Evolutionary conservation across 495 filamentous ascomycete genomes (phyloP), one percentile per base, ranked within the genome.

Genomic region (Baudoinia panamericana): DNA sequence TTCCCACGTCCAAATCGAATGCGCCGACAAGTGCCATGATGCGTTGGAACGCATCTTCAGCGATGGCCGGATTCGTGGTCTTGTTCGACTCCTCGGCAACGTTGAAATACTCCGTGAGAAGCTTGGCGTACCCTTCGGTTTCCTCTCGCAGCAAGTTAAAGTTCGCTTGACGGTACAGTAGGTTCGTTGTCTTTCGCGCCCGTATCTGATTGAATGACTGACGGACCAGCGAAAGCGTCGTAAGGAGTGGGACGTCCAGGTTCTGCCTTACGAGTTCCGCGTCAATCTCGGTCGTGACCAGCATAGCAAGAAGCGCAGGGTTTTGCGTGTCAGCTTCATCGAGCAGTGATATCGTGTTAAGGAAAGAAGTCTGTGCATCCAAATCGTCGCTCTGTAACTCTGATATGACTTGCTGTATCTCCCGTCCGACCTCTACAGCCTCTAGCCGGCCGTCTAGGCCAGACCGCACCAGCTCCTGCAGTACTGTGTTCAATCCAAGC

Each of bases 101-200:
- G 5, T 81, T 85, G 53, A 88, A 93, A 22, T 90, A 76, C 56
- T 94, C 85, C 0, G 84, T 90, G 8, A 86, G 64, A 15, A 94
- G 69, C 59, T 94, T 94, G 12, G 72, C 79, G 53, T 87, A 99
- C 22, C 92, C 92, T 60, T 99, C 92, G 0, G 84, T 82, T 60
- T 99, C 92, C 65, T 99, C 92, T 22, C 92, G 73, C 13, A 99
- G 65, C 2, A 99, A 66, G 52, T 99, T 99, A 64, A 93, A 94
- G 55, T 92, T 95, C 1, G 85, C 82, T 56, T 96, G 92, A 31
- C 85, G 80, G 53, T 99, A 99, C 2, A 96, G 73, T 13, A 88
- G 62, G 51, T 90, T 85, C 6, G 92, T 99, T 38, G 84, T 78
- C 48, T 92, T 84, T 37, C 87, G 77, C 46, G 93, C 82, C 3